These are phyloP conservation scores for Phytopythium litorale DNA, from an alignment of 352 stramenopile species.

Conservation along the genomic window DNA sequence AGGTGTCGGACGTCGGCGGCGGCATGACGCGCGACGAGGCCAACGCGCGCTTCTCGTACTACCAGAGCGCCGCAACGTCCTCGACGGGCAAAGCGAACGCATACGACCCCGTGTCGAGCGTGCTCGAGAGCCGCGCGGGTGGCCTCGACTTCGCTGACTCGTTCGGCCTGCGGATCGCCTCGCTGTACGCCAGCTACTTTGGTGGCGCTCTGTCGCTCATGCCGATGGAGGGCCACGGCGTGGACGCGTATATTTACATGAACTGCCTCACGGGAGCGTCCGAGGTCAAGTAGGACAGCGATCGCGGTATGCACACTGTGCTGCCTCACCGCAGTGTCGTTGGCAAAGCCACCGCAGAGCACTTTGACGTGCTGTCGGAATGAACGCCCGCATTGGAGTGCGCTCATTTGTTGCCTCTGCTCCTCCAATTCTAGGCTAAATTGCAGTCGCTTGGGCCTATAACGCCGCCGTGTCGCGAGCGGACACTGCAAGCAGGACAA, in stretches of 20 bases:
- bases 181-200: slow-evolving; percentile 98
- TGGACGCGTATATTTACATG: slow-evolving; percentile 93
- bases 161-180: slow-evolving; percentile 89
- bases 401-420: too few relatives aligned
- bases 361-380: neutral
- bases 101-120: slow-evolving; percentile 73
- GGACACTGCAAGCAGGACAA: too few relatives aligned
- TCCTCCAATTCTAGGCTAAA: too few relatives aligned
- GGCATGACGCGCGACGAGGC: slow-evolving; percentile 73
- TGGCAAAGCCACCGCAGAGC: neutral
- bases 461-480: too few relatives aligned
- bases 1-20: slow-evolving; percentile 71
- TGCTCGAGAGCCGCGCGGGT: slow-evolving; percentile 59
- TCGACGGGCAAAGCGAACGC: slow-evolving; percentile 12
- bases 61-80: slow-evolving; percentile 21
- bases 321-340: neutral
- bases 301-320: neutral
- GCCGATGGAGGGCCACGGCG: slow-evolving; percentile 98
- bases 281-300: slow-evolving; percentile 50
- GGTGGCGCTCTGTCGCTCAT: slow-evolving; percentile 98
- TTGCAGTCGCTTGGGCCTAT: too few relatives aligned
- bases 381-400: neutral
- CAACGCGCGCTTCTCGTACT: slow-evolving; percentile 69
- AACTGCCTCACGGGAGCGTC: slow-evolving; percentile 75
- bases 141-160: slow-evolving; percentile 70